Conservation (phyloP, 169 alveolate genomes). For the Plasmodium berghei region DNA sequence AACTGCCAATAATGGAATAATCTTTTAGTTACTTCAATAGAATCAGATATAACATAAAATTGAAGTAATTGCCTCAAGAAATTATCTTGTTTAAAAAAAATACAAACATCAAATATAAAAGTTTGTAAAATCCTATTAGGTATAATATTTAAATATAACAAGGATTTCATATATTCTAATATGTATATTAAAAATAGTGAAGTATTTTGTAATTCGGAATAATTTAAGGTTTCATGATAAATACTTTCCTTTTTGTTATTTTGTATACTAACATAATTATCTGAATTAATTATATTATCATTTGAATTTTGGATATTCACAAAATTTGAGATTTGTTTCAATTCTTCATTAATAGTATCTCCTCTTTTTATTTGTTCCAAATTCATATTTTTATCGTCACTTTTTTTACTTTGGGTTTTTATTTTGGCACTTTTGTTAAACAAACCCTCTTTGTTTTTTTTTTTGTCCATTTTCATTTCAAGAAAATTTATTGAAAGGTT, state of each 20-base stretch:
- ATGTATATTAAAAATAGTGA: slow-evolving; percentile 56
- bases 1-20: slow-evolving; percentile 66
- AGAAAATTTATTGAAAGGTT: slow-evolving; percentile 50
- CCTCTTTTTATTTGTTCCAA: too few species aligned
- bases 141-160: slow-evolving; percentile 38
- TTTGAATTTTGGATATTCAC: too few species aligned
- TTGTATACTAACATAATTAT: too few species aligned
- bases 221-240: not conserved
- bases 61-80: slow-evolving; percentile 52
- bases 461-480: slow-evolving; percentile 28
- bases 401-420: too few species aligned
- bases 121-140: slow-evolving; percentile 70
- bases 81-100: slow-evolving; percentile 62
- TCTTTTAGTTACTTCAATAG: slow-evolving; percentile 65
- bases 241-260: not conserved
- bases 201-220: slow-evolving; percentile 34
- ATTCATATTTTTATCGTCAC: slow-evolving; percentile 35
- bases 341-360: too few species aligned
- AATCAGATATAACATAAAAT: slow-evolving; percentile 58
- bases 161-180: slow-evolving; percentile 64
- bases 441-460: not conserved
- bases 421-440: not conserved
- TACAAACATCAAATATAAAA: slow-evolving; percentile 61
- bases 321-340: too few species aligned
- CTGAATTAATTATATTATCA: too few species aligned